Conservation (phyloP, 1,284 basidiomycete genomes). For the Caloboletus firmus region DNA sequence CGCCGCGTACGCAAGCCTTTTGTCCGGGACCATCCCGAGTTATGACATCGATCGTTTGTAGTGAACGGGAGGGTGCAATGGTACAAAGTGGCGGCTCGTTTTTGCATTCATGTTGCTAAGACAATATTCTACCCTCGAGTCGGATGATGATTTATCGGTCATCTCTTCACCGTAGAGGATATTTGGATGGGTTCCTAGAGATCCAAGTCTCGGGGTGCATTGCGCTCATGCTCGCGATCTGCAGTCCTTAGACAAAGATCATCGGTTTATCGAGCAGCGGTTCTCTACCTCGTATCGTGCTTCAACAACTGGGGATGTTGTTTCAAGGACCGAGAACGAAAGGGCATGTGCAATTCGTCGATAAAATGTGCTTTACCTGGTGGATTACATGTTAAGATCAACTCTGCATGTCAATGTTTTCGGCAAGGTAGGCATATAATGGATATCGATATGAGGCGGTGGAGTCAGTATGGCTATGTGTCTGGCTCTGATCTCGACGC, state of each 20-base stretch:
- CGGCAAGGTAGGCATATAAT: not conserved
- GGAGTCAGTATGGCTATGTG: not conserved
- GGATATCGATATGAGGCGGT: not conserved
- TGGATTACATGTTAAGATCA: not conserved
- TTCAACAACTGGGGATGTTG: not conserved
- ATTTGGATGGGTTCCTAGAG: not conserved
- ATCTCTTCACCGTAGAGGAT: not conserved
- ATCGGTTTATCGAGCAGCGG: not conserved
- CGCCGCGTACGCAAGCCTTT: not conserved
- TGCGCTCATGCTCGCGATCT: not conserved
- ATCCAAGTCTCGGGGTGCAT: not conserved
- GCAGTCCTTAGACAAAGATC: not conserved
- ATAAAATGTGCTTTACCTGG: not conserved
- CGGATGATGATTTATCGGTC: not conserved
- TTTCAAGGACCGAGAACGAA: not conserved
- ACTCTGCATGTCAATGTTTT: not conserved
- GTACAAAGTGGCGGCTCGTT: not conserved
- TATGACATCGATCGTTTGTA: not conserved
- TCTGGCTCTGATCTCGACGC: not conserved
- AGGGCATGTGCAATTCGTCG: not conserved
- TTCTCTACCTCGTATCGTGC: not conserved
- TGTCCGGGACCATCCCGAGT: not conserved
- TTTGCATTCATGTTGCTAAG: not conserved
- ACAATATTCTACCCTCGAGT: not conserved
- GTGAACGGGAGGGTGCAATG: not conserved